Evolutionary conservation across 306 rosid genomes (phyloP).

Genomic region (Quercus agrifolia): DNA sequence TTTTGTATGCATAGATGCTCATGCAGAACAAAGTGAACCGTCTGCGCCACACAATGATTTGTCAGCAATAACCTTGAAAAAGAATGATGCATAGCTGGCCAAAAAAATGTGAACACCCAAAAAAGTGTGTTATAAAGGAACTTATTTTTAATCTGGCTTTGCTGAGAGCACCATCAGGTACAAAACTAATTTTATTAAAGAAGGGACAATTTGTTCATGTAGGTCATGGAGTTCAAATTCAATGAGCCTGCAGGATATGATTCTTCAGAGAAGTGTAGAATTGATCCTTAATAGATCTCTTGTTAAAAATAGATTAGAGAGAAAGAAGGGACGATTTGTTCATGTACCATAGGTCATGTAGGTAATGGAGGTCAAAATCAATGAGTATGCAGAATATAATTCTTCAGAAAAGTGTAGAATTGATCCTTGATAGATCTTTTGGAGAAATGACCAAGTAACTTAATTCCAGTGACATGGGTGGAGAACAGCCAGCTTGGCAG

Average conservation of each 20-base stretch:
- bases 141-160: neutral
- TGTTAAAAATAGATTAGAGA: too few relatives aligned
- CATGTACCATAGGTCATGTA: neutral
- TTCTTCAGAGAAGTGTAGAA: conserved; percentile 15
- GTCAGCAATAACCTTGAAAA: too few relatives aligned
- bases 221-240: conserved; percentile 1
- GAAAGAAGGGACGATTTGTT: too few relatives aligned
- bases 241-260: conserved; percentile 20
- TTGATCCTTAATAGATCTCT: neutral
- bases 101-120: too few relatives aligned
- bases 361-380: conserved; percentile 4
- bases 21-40: neutral
- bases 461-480: neutral
- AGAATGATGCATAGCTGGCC: too few relatives aligned
- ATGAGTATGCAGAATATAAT: conserved; percentile 26
- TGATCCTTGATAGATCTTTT: neutral
- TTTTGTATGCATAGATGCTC: neutral
- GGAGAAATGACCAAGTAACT: neutral
- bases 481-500: neutral
- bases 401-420: conserved; percentile 9
- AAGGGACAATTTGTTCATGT: neutral
- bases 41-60: neutral
- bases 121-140: neutral
- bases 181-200: neutral
- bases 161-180: neutral